These are phyloP conservation scores for Fusarium hainanense DNA, from an alignment of 2,329 filamentous ascomycete genomes.

Conservation along the genomic window DNA sequence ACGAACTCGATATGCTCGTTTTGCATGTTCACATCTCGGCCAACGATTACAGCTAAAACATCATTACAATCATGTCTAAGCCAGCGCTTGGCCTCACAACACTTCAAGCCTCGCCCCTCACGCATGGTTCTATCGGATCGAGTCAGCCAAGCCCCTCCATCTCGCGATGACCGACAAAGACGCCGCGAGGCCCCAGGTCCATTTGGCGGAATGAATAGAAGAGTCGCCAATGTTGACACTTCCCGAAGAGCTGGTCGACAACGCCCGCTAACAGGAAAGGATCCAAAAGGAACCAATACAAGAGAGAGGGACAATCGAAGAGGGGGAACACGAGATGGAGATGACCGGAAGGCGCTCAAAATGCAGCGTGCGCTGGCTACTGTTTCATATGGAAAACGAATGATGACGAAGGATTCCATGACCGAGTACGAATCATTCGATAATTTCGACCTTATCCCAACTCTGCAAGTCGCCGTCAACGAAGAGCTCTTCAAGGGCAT, in stretches of 20 bases:
- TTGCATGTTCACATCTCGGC: constrained; percentile 34
- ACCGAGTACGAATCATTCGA: constrained; percentile 81
- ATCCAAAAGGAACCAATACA: constrained; percentile 39
- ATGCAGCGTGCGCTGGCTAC: constrained; percentile 87
- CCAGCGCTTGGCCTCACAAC: constrained; percentile 53
- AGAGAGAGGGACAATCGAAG: constrained; percentile 48
- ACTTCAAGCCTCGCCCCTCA: constrained; percentile 57
- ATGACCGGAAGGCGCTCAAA: constrained; percentile 80
- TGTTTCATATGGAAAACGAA: constrained; percentile 77
- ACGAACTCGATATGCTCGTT: constrained; percentile 43
- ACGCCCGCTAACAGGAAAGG: constrained; percentile 24
- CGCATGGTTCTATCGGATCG: constrained; percentile 69
- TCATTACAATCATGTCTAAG: constrained; percentile 49
- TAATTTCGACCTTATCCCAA: constrained; percentile 79
- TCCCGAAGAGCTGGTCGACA: constrained; percentile 35
- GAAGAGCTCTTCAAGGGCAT: constrained; percentile 80
- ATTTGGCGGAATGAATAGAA: constrained; percentile 68
- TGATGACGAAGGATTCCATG: constrained; percentile 65
- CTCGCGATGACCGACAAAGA: constrained; percentile 50
- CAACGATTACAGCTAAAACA: constrained; percentile 19
- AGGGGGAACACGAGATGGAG: constrained; percentile 50
- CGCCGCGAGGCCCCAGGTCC: constrained; percentile 59
- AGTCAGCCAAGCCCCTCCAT: constrained; percentile 57
- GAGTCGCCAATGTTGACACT: constrained; percentile 55
- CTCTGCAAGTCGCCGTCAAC: constrained; percentile 75